These are phyloP conservation scores for Favolaschia claudopus DNA, from an alignment of 768 basidiomycete genomes.

Conservation along the genomic window DNA sequence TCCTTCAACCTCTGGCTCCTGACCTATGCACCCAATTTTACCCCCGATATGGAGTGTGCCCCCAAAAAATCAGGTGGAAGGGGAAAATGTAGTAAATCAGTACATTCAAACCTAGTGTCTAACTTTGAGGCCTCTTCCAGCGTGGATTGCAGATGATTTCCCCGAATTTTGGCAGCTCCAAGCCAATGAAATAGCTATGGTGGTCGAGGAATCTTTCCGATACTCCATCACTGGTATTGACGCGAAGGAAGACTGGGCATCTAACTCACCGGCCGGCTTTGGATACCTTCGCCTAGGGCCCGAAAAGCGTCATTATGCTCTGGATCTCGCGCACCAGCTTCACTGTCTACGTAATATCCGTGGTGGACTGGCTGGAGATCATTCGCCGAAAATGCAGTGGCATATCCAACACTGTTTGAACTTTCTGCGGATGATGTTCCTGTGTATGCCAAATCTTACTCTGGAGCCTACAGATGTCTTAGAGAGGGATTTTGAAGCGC, in stretches of 20 bases:
- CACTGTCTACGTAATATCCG: constrained; percentile 40
- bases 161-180: constrained; percentile 32
- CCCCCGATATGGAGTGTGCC: no score
- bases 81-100: no score
- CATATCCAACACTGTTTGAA: constrained; percentile 33
- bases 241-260: constrained; percentile 36
- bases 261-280: constrained; percentile 34
- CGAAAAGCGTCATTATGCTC: constrained; percentile 36
- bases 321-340: constrained; percentile 43
- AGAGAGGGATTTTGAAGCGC: constrained; percentile 18
- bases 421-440: constrained; percentile 25
- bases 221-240: constrained; percentile 34
- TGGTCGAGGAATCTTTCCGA: constrained; percentile 39
- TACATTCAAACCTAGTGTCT: no score
- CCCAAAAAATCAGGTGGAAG: no score
- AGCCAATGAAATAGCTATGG: constrained; percentile 26
- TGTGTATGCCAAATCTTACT: constrained; percentile 29
- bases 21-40: no score
- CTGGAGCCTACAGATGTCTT: constrained; percentile 29
- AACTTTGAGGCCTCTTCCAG: no score
- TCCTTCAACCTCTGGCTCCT: no score
- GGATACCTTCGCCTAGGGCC: constrained; percentile 40
- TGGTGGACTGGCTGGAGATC: constrained; percentile 15
- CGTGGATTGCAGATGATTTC: constrained; percentile 38
- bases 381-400: constrained; percentile 7